Evolutionary conservation across 192 early-diverging fungal genomes (phyloP), one percentile per base, ranked within the genome.

Genomic region (Entomortierella lignicola): DNA sequence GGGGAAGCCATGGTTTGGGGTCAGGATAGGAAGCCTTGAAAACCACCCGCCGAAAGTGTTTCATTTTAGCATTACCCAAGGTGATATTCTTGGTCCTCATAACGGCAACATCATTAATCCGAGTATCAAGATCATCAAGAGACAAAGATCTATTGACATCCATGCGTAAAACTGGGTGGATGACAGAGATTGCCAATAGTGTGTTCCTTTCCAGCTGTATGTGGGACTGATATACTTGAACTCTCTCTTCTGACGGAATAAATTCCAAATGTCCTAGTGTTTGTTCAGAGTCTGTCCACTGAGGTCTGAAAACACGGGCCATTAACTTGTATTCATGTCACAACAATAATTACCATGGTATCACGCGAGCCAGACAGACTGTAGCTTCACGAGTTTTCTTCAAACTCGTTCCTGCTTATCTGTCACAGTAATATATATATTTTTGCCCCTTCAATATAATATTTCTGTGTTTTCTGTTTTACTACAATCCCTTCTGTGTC

Each of bases 161-260:
- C 37, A 60, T 27, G 20, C 39, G 32, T 6, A 60, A 34, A 23
- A 21, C 57, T 25, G 57, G 57, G 21, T 60, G 57, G 23, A 37
- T 20, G 2, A 8, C 42, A 34, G 23, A 60, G 7, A 29, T 12
- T 15, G 5, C 26, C 11, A 42, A 20, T 58, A 29, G 13, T 8
- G 21, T 8, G 57, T 60, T 58, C 17, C 20, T 2, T 18, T 37
- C 56, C 20, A 60, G 57, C 21, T 12, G 13, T 0, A 0, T 4
- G 21, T 21, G 32, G 23, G 15, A 25, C 17, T n/a, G 57, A 32
- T 60, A 23, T 29, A 10, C 53, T 29, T 4, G 2, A 4, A 8
- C 18, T 8, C 20, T 18, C 11, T 60, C 39, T 2, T 4, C 20
- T 10, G 3, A 1, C 8, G 57, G 57, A 4, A 60, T 60, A 23